phyloP scores from a whole-genome alignment of 2,329 filamentous ascomycete species.

The Tolypocladium tropicale region DNA sequence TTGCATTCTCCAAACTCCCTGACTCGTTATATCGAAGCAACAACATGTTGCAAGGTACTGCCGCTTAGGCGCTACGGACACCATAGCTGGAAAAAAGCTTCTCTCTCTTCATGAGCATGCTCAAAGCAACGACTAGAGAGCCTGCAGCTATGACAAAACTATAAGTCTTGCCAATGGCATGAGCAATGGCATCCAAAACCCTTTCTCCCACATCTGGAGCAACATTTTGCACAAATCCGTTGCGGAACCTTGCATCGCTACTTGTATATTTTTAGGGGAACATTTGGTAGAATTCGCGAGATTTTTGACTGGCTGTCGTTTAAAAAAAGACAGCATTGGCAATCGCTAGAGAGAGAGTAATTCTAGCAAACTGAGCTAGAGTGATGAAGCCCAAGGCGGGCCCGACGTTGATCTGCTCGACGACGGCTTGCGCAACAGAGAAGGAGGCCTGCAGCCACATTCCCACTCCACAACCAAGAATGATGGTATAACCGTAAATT shows the following conservation, averaged over 20 bases:
- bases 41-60: neutral
- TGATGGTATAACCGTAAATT: conserved; percentile 23
- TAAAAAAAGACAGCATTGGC: conserved; percentile 22
- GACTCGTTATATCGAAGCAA: too few species aligned
- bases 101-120: conserved; percentile 23
- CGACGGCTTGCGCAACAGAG: conserved; percentile 23
- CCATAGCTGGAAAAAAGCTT: conserved; percentile 14
- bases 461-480: conserved; percentile 30
- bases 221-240: neutral
- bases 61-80: neutral
- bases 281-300: conserved; percentile 3
- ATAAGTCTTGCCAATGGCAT: conserved; percentile 21
- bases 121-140: conserved; percentile 17
- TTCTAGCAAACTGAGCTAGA: conserved; percentile 19
- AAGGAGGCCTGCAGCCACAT: conserved; percentile 21
- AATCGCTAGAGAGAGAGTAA: conserved; percentile 21
- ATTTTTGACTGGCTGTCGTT: conserved; percentile 10
- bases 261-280: neutral
- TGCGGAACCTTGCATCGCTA: conserved; percentile 3
- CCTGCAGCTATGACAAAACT: conserved; percentile 21
- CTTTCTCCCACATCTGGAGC: conserved; percentile 6
- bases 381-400: conserved; percentile 24
- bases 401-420: conserved; percentile 14
- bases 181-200: conserved; percentile 20
- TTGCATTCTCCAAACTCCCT: too few species aligned